Conservation (phyloP, 177 flowering plant genomes). For the Telopea speciosissima region DNA sequence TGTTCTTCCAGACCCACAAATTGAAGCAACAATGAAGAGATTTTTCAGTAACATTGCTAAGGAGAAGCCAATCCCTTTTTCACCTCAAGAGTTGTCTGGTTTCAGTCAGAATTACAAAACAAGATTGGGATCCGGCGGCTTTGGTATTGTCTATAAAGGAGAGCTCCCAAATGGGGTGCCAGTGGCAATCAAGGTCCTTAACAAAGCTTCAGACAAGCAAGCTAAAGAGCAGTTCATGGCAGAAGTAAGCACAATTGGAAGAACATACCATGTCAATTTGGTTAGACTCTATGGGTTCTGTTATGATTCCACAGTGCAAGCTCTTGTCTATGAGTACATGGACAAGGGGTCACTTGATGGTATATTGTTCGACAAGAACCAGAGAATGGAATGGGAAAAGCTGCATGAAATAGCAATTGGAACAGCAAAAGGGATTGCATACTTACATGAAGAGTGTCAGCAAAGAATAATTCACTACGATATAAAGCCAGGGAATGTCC, state of each 20-base stretch:
- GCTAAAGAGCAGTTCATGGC: too few species aligned
- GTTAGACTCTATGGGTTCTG: not conserved
- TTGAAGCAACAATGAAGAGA: too few species aligned
- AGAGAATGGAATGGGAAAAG: not conserved
- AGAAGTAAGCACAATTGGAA: too few species aligned
- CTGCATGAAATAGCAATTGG: not conserved
- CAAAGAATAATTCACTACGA: not conserved
- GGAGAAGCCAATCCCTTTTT: not conserved
- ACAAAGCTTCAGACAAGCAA: too few species aligned
- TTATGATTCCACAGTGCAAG: not conserved
- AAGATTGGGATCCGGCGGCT: slow-evolving; percentile 1
- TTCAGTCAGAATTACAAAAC: not conserved
- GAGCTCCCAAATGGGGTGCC: too few species aligned
- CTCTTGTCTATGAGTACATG: not conserved
- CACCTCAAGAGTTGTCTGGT: not conserved
- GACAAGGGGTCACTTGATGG: not conserved
- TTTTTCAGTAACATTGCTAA: too few species aligned
- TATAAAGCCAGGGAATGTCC: slow-evolving; percentile 1
- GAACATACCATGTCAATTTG: not conserved
- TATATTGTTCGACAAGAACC: not conserved
- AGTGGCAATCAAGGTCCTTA: too few species aligned
- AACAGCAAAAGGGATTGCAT: not conserved
- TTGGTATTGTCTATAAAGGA: not conserved
- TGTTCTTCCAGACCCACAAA: too few species aligned
- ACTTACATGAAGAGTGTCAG: too few species aligned